These are phyloP conservation scores for Nannochloris sp. DNA, from an alignment of 139 green algal species.

Conservation along the genomic window DNA sequence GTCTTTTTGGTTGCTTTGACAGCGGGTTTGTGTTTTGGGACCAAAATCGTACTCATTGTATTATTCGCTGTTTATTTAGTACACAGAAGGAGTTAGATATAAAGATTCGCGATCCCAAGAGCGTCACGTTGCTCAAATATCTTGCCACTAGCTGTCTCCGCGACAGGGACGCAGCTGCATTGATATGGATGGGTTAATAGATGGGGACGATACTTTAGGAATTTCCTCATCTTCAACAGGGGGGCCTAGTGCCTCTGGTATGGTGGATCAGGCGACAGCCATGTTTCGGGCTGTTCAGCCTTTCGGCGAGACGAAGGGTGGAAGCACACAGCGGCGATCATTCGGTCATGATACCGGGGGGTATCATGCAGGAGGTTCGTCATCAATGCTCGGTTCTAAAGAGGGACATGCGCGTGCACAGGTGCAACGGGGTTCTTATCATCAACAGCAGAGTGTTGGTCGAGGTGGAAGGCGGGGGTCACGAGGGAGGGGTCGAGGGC, in stretches of 20 bases:
- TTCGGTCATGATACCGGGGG: background rate
- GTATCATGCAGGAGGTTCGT: background rate
- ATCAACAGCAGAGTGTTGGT: background rate
- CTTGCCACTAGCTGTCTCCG: too few species aligned
- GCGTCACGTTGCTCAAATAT: too few species aligned
- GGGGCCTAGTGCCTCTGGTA: background rate
- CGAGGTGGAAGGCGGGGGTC: background rate
- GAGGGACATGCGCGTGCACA: too few species aligned
- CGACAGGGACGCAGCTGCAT: too few species aligned
- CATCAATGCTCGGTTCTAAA: too few species aligned
- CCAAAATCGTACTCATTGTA: too few species aligned
- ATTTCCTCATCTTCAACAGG: constrained; percentile 31
- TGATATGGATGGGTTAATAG: constrained; percentile 21
- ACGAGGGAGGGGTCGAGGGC: background rate
- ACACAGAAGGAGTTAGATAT: too few species aligned
- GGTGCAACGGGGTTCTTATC: background rate
- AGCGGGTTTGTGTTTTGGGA: too few species aligned
- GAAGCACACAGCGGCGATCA: background rate
- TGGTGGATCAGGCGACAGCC: constrained; percentile 21
- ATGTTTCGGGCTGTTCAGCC: constrained; percentile 19
- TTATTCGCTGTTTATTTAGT: too few species aligned
- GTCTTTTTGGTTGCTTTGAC: too few species aligned
- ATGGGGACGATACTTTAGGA: constrained; percentile 42
- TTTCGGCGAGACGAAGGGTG: background rate
- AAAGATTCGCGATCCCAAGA: too few species aligned